Conservation (phyloP, 306 rosid species). For the Citrullus amarus region DNA sequence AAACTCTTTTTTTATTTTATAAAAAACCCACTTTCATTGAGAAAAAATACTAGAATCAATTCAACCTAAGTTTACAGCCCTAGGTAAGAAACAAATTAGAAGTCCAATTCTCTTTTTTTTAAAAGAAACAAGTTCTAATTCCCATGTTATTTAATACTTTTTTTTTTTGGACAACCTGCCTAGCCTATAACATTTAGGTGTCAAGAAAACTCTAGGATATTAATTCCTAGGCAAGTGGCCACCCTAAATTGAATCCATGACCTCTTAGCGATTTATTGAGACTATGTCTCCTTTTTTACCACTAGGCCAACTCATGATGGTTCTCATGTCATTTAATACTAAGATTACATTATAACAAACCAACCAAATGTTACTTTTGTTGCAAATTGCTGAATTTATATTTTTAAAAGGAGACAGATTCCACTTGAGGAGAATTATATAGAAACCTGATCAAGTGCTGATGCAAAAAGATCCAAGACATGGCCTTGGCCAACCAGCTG, state of each 20-base stretch:
- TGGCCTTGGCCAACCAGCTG: conserved; percentile 95
- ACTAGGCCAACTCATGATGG: too few relatives aligned
- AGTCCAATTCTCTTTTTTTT: too few relatives aligned
- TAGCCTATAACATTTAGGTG: too few relatives aligned
- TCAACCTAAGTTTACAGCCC: background rate
- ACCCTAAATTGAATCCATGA: too few relatives aligned
- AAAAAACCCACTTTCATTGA: too few relatives aligned
- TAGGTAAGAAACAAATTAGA: background rate
- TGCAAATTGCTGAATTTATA: background rate
- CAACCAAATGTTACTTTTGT: background rate
- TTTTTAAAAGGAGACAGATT: background rate
- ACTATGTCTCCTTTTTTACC: too few relatives aligned
- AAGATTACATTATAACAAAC: background rate
- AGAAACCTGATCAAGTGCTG: conserved; percentile 97
- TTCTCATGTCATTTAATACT: background rate
- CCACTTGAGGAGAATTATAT: conserved; percentile 8
- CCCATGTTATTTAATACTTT: background rate
- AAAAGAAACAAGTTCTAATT: too few relatives aligned
- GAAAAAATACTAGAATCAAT: background rate
- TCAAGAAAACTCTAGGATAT: too few relatives aligned
- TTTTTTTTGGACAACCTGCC: too few relatives aligned
- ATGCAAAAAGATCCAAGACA: conserved; percentile 85
- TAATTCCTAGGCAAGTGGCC: too few relatives aligned
- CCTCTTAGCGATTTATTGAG: too few relatives aligned
- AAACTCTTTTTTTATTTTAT: background rate